phyloP scores from a whole-genome alignment of 768 basidiomycete genomes.

The Thelephora aurantiotincta region DNA sequence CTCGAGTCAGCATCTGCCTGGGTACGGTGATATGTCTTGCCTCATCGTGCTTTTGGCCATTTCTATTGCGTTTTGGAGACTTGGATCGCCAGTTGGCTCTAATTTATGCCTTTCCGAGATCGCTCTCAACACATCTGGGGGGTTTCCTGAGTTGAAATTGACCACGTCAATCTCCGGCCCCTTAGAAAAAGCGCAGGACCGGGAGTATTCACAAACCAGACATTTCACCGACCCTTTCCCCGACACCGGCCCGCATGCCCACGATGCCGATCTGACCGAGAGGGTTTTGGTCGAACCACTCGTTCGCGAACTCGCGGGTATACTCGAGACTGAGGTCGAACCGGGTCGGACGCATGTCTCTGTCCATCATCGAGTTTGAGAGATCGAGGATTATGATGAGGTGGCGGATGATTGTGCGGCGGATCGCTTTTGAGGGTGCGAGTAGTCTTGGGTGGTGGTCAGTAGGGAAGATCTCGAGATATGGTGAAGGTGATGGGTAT shows the following conservation, averaged over 20 bases:
- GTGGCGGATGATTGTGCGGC: constrained; percentile 93
- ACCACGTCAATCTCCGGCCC: background rate
- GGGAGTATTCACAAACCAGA: constrained; percentile 47
- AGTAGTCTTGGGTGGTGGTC: constrained; percentile 36
- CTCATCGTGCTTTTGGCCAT: constrained; percentile 92
- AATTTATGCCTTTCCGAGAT: constrained; percentile 80
- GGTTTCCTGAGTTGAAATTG: constrained; percentile 56
- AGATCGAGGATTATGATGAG: constrained; percentile 87
- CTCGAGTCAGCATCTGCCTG: background rate
- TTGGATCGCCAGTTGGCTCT: constrained; percentile 86
- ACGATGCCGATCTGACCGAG: constrained; percentile 93
- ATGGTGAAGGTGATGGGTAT: constrained; percentile 2
- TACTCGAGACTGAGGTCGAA: constrained; percentile 88
- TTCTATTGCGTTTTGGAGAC: constrained; percentile 93
- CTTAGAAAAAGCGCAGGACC: background rate
- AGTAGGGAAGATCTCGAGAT: constrained; percentile 1
- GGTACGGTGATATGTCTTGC: constrained; percentile 24
- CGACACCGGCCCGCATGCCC: constrained; percentile 82
- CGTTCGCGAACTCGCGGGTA: constrained; percentile 78
- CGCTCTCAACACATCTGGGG: constrained; percentile 84
- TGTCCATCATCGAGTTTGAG: constrained; percentile 84
- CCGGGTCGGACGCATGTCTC: constrained; percentile 90
- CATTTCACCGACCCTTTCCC: constrained; percentile 85
- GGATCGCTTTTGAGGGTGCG: constrained; percentile 74
- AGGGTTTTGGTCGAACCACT: constrained; percentile 99